These are phyloP conservation scores for Mallotus repandus DNA, from an alignment of 441 rosid species.

Conservation along the genomic window DNA sequence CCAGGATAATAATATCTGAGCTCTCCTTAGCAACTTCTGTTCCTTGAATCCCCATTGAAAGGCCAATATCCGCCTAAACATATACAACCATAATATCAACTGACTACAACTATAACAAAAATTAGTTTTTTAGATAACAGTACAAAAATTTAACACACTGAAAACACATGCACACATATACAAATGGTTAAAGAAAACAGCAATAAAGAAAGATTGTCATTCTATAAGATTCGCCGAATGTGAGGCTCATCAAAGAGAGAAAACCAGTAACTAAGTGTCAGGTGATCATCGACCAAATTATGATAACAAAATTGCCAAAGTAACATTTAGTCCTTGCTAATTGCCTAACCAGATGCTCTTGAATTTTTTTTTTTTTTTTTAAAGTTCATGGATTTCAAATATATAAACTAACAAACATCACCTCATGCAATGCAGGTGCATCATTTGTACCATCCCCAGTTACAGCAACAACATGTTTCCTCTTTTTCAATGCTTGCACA, in stretches of 20 bases:
- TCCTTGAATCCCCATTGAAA: conserved; percentile 97
- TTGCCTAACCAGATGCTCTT: neutral
- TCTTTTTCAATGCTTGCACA: conserved; percentile 81
- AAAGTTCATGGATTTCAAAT: neutral
- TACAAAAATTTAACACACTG: neutral
- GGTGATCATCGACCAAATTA: neutral
- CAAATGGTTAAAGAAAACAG: neutral
- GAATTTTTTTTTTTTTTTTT: neutral
- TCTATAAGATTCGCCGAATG: neutral
- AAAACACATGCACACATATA: neutral
- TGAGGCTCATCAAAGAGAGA: neutral
- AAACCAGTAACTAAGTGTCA: neutral
- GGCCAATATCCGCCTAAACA: conserved; percentile 94
- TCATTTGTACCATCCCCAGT: conserved; percentile 99
- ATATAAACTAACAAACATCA: conserved; percentile 51
- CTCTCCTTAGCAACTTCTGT: conserved; percentile 99
- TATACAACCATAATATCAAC: conserved; percentile 1
- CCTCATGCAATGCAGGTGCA: conserved; percentile 99
- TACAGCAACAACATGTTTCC: conserved; percentile 91
- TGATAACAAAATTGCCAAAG: neutral
- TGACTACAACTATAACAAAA: neutral
- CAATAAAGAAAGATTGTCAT: neutral
- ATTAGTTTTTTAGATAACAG: neutral
- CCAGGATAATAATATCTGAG: conserved; percentile 94
- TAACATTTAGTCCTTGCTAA: neutral